A percentile compares a stretch with the other conserved stretches of the same genome.
Conservation (phyloP, 345 rosid genomes). For the Punica granatum region DNA sequence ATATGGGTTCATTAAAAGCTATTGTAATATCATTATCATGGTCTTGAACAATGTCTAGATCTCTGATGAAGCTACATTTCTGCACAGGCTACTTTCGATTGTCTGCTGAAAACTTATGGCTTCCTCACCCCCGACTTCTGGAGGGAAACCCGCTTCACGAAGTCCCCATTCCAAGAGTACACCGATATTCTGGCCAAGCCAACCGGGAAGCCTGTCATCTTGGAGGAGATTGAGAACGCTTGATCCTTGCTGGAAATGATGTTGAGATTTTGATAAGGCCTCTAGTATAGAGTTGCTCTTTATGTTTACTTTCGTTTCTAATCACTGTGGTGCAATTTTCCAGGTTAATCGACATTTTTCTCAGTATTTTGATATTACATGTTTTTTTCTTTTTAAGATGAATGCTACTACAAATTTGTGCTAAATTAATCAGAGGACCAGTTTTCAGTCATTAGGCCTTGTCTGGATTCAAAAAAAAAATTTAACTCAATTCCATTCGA, state of each 20-base stretch:
- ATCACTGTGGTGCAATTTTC: not conserved
- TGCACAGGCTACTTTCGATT: conserved; percentile 54
- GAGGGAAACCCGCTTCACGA: conserved; percentile 50
- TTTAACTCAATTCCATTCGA: no score
- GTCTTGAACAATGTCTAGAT: no score
- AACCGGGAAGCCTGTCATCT: conserved; percentile 16
- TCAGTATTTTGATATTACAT: no score
- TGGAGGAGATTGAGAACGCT: conserved; percentile 9
- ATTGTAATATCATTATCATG: no score
- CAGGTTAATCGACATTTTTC: not conserved
- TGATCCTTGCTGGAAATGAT: not conserved
- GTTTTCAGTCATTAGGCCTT: no score
- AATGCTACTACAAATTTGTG: not conserved
- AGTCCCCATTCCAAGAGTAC: conserved; percentile 58
- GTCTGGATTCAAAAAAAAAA: no score
- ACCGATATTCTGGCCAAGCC: conserved; percentile 41
- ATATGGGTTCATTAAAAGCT: no score
- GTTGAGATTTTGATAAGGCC: not conserved
- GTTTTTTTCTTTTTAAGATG: not conserved
- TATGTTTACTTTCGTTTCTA: no score
- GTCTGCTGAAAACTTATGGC: conserved; percentile 62
- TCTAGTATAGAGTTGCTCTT: no score
- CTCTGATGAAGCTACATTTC: not conserved
- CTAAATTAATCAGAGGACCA: not conserved
- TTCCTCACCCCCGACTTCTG: conserved; percentile 78